Base-by-base conservation (phyloP, 768 basidiomycete species). In the Pisolithus orientalis region DNA sequence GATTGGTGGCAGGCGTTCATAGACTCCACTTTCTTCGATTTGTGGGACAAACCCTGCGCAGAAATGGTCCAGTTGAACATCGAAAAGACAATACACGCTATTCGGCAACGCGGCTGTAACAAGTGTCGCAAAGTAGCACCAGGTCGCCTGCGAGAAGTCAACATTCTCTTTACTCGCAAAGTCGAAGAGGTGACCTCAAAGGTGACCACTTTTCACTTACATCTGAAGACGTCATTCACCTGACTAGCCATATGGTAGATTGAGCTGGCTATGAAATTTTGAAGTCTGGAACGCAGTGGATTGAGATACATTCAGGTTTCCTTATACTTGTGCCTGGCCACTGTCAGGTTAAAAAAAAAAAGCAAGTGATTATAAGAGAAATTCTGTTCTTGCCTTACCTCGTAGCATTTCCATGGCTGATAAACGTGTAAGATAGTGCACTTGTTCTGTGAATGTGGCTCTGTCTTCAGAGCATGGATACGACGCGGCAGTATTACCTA, bases 1-100 rank as follows among this genome's bases (percentile, higher is more conserved):
- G 25, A 52, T 3, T 64, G 60, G 65, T 65, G 64, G 65, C 46
- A 53, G 3, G 32, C 50, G 9, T 66, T 58, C 39, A 51, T 64
- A 59, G 47, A 48, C 5, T 40, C 47, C 25, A 50, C 44, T 0
- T 60, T 54, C 27, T 5, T 9, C 2, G 56, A 24, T 6, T 49
- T 66, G 39, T 51, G 40, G 27, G 58, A 62, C 17, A 62, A 27
- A 25, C 56, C 64, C 0, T 65, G 55, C 38, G 48, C 44, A 11
- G 50, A 40, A 27, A 53, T 47, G 2, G 53, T 63, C 8, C 34
- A 49, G 7, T 3, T n/a, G 3, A 8, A 1, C 11, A 49, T 27
- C 1, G 54, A 55, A 3, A 32, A 47, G 1, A 50, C 53, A 1
- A 39, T 55, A 2, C 47, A 46, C 13, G 3, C 1, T 2, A 50